Evolutionary conservation across 2,329 filamentous ascomycete genomes (phyloP).

Genomic region (Pestalotiopsis sp.): DNA sequence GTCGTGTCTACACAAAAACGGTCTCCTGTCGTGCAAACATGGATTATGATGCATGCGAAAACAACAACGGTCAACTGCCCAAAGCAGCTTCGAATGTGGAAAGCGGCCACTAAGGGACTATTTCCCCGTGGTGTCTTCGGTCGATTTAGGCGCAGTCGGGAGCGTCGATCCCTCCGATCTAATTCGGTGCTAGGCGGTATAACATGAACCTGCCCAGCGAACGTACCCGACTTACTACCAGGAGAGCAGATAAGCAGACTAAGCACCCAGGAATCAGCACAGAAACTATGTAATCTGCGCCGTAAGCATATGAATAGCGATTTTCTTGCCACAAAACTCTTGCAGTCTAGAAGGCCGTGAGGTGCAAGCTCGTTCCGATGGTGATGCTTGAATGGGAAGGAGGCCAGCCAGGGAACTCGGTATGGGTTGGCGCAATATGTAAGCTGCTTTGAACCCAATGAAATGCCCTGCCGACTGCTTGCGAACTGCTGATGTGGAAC

Average conservation of each 20-base stretch:
- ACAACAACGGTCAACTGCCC: background rate
- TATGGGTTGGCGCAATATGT: background rate
- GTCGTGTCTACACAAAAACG: background rate
- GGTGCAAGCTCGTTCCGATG: background rate
- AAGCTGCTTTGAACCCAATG: background rate
- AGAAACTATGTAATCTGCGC: background rate
- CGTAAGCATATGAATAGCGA: background rate
- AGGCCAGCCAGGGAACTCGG: background rate
- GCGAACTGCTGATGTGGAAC: background rate
- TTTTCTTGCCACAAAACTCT: background rate
- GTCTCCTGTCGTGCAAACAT: background rate
- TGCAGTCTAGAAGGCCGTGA: background rate
- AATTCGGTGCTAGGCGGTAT: background rate
- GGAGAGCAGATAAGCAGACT: background rate
- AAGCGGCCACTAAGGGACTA: constrained; percentile 1
- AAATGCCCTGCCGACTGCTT: background rate
- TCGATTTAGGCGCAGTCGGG: background rate
- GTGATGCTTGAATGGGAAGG: background rate
- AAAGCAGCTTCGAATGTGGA: background rate
- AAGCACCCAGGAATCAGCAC: background rate
- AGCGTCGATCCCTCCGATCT: constrained; percentile 1
- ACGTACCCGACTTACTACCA: background rate
- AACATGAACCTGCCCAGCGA: background rate
- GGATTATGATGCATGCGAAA: background rate
- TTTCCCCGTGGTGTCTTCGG: background rate